Base-by-base conservation (phyloP, 768 basidiomycete genomes). In the Tulasnella sp. region DNA sequence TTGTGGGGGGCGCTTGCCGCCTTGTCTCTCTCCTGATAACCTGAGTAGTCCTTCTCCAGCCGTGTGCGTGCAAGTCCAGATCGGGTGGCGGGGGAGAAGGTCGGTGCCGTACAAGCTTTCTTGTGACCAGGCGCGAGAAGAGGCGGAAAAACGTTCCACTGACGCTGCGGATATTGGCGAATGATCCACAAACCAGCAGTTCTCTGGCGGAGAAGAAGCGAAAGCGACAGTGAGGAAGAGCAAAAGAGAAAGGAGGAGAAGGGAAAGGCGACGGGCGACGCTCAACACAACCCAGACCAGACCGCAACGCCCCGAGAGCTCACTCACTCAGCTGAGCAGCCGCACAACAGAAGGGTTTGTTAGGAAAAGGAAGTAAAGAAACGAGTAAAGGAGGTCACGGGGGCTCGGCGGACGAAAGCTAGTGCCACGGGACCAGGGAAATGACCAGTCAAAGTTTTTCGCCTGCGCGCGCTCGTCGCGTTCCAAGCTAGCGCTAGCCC, bases 381-480 rank as follows among this genome's bases (percentile, higher is more conserved):
- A 51, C 73, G 42, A 74, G 20, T 18, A 48, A 74, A 48, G n/a
- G n/a, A 73, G 7, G 20, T 10, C 20, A 42, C 23, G 44, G 51
- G 42, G 26, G 26, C 39, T 32, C 29, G 29, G 42, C 20, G 40
- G 26, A 46, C 44, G 26, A 46, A 74, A 10, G 5, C 42, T 44
- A 15, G 9, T 44, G 42, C 5, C 42, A 44, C 42, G 42, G 42
- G 42, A 13, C 42, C 42, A 44, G 15, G 42, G 42, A 48, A 74
- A 72, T 44, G 73, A 74, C 73, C 29, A 74, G 73, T 46, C 71
- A 74, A 40, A 57, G 20, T 29, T 29, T 13, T 32, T 15, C 32
- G n/a, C n/a, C 7, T 15, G 26, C n/a, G 13, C 61, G n/a, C 18
- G 18, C n/a, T n/a, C n/a, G n/a, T n/a, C n/a, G n/a, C 61, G 61